Conservation (phyloP, 148 eudicot genomes). For the Vaccinium vitisidaea region DNA sequence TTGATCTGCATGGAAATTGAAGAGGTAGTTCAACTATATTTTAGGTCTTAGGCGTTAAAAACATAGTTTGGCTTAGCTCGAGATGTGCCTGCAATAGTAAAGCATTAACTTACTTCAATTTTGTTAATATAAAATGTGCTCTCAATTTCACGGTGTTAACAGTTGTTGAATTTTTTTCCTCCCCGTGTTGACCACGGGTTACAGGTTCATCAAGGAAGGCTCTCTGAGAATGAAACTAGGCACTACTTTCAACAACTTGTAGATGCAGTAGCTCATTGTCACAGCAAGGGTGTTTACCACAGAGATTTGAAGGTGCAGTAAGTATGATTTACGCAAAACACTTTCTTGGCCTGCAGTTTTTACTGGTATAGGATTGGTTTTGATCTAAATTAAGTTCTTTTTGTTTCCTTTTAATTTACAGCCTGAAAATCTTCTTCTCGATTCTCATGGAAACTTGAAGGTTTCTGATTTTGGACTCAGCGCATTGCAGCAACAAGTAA, state of each 20-base stretch:
- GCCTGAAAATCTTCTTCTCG: constrained; percentile 98
- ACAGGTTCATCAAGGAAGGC: constrained; percentile 77
- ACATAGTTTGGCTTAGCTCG: not conserved
- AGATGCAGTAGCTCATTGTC: constrained; percentile 93
- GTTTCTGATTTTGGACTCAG: constrained; percentile 99
- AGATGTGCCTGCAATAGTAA: not conserved
- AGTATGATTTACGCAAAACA: constrained; percentile 9
- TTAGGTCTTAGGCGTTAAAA: not conserved
- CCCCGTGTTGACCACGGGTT: constrained; percentile 25
- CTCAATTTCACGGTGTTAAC: not conserved
- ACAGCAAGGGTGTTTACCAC: constrained; percentile 90
- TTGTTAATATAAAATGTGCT: not conserved
- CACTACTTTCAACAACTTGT: constrained; percentile 92
- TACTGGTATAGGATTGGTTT: not conserved
- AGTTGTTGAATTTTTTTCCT: not conserved
- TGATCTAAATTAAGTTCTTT: constrained; percentile 1
- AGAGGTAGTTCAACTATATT: not conserved
- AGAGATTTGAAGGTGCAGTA: constrained; percentile 83
- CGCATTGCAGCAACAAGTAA: constrained; percentile 86
- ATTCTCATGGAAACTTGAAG: constrained; percentile 72
- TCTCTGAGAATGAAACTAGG: constrained; percentile 76
- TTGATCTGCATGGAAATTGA: not conserved
- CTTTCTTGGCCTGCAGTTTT: not conserved
- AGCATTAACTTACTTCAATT: not conserved
- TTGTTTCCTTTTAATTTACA: constrained; percentile 26